Base-by-base conservation (phyloP, 1,284 basidiomycete genomes). In the Volvariella volvacea region DNA sequence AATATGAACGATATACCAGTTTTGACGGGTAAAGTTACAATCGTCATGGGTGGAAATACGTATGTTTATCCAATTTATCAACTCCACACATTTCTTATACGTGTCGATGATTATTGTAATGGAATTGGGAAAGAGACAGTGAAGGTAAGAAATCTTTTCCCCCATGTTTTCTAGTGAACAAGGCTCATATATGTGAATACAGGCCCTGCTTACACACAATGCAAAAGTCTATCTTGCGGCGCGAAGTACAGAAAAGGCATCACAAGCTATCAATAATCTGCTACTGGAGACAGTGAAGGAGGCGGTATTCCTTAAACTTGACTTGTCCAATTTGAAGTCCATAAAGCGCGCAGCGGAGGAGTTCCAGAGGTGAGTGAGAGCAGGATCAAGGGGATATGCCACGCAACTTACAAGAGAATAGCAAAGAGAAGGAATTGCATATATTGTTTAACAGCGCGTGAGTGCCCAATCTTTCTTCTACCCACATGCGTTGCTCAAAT, bases 211-310 rank as follows among this genome's bases (percentile, higher is more conserved):
- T 33, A 51, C 58, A n/a, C 70, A 74, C 48, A 75, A 78, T 41
- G 81, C 81, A 9, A 81, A 70, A 50, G 83, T 88, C 1, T 85
- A 83, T 56, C 67, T 88, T 48, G 78, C 76, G 3, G 68, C 71
- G 10, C 69, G 85, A 2, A 71, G 62, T 49, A 52, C 61, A 42
- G 53, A 61, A 15, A 80, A 74, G 42, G 77, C 73, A 0, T 50
- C 64, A 16, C 56, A 50, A 1, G 76, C 78, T 1, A 81, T 87
- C 33, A 55, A 65, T 8, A 64, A 73, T 30, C 66, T 85, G 49
- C 40, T 56, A 10, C 59, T 52, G 22, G 65, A 66, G 0, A 67
- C 59, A 1, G 61, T 68, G 10, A 71, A 67, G 31, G 67, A 76
- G 39, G 68, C 71, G 0, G 30, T 50, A 4, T 56, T 50, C 55